Evolutionary conservation across 2,329 filamentous ascomycete genomes (phyloP).

Genomic region (Diaporthe nobilis): DNA sequence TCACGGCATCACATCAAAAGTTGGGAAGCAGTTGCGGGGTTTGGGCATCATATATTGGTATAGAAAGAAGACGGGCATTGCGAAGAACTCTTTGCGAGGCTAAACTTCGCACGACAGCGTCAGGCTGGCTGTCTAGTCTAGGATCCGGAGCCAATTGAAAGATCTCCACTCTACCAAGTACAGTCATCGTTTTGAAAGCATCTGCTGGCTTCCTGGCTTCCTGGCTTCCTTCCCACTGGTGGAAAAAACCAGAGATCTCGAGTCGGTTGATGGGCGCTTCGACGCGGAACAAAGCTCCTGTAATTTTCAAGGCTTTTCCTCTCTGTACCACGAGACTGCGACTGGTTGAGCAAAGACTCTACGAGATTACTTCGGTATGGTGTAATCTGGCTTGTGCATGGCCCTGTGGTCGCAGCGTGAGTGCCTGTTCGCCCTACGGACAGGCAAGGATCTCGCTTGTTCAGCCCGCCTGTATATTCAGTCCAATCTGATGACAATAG

Average conservation of each 20-base stretch:
- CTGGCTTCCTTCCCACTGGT: background rate
- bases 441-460: background rate
- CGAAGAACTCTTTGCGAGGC: background rate
- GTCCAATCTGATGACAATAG: background rate
- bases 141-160: slow-evolving; percentile 28
- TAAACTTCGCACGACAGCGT: slow-evolving; percentile 9
- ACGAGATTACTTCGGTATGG: too few species aligned
- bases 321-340: background rate
- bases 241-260: too few species aligned
- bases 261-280: background rate
- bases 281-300: background rate
- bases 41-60: slow-evolving; percentile 34
- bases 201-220: background rate
- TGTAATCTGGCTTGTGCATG: background rate
- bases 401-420: background rate
- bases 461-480: too few species aligned
- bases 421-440: background rate
- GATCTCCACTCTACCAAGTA: slow-evolving; percentile 23
- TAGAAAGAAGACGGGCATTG: slow-evolving; percentile 28
- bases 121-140: slow-evolving; percentile 14
- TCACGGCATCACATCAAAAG: slow-evolving; percentile 42
- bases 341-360: too few species aligned
- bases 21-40: slow-evolving; percentile 39
- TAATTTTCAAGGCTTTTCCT: too few species aligned
- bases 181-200: background rate